A percentile compares a stretch with the other conserved stretches of the same genome.
Conservation (phyloP, 768 basidiomycete genomes). For the Saitozyma sp. region DNA sequence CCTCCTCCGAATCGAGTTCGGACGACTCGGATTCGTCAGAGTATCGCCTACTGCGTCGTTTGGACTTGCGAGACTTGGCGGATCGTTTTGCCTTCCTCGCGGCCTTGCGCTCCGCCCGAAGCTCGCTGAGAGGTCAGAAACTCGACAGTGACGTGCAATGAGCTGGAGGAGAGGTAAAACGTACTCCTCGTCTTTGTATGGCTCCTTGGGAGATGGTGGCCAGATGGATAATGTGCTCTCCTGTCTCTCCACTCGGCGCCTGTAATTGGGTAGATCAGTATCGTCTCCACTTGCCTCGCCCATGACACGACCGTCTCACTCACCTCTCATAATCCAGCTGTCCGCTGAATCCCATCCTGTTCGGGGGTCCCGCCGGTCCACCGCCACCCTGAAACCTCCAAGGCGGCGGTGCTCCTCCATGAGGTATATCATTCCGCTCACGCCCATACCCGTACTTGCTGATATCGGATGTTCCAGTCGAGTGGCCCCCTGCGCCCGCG, state of each 20-base stretch:
- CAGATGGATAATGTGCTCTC: constrained; percentile 45
- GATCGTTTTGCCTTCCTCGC: constrained; percentile 15
- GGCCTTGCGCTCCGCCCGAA: constrained; percentile 35
- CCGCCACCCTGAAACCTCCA: not conserved
- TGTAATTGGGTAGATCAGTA: constrained; percentile 7
- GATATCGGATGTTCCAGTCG: too few species aligned
- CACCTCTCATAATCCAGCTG: constrained; percentile 34
- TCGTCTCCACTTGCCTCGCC: not conserved
- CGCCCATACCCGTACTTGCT: too few species aligned
- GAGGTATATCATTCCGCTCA: too few species aligned
- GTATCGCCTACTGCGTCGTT: constrained; percentile 6
- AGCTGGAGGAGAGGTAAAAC: constrained; percentile 2
- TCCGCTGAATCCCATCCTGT: constrained; percentile 12
- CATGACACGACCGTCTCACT: constrained; percentile 6
- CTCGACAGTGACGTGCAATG: not conserved
- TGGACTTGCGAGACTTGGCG: constrained; percentile 9
- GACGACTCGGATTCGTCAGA: constrained; percentile 29
- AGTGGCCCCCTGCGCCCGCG: too few species aligned
- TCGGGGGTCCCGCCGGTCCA: constrained; percentile 9
- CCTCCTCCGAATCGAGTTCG: constrained; percentile 12
- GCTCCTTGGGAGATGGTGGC: constrained; percentile 47
- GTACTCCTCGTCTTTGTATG: constrained; percentile 47
- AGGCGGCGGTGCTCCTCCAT: too few species aligned
- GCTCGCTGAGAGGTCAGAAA: constrained; percentile 21
- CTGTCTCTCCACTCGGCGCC: constrained; percentile 45